Base-by-base conservation (phyloP, 2,329 filamentous ascomycete genomes). In the Pleomassaria siparia region DNA sequence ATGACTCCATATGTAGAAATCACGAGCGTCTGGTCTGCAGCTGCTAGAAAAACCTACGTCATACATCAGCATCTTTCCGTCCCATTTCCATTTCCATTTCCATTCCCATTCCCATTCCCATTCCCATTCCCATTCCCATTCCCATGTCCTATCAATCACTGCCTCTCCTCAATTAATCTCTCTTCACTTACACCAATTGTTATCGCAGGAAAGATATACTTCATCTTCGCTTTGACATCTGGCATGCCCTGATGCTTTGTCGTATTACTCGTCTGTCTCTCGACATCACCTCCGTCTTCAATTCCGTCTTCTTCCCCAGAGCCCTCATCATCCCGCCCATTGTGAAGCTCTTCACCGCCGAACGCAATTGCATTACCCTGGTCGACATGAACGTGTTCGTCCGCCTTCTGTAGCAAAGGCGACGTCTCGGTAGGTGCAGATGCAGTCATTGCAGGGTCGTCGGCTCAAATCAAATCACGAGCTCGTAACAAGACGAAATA, bases 1-100 rank as follows among this genome's bases (percentile, higher is more conserved):
- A 92, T 91, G 53, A 80, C 83, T 41, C 86, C 86, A 67, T 91
- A 91, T n/a, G 80, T 85, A n/a, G 84, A 83, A 40, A 91, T 82
- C 24, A 88, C 84, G 44, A 91, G 82, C 0, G 89, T 89, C 67
- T 91, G 87, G 63, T 92, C 88, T n/a, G 67, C 67, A 13, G 88
- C 86, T 16, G 85, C 80, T 7, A 92, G 76, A 63, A 88, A 89
- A 32, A 91, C 74, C 85, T 87, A 61, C 32, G 12, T 0, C 4
- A 22, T 45, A 24, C 30, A 26, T 40, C 25, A 40, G 22, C n/a
- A 6, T 25, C 24, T 11, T 11, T 30, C 18, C 41, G 32, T 4
- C 20, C 21, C 15, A 21, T 12, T 22, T 37, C 10, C 40, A 43
- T 43, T 13, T 7, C 9, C 21, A 15, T 9, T n/a, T 13, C 12